These are phyloP conservation scores for Debaryomyces coudertii DNA, from an alignment of 1,139 yeast genomes.

Conservation along the genomic window DNA sequence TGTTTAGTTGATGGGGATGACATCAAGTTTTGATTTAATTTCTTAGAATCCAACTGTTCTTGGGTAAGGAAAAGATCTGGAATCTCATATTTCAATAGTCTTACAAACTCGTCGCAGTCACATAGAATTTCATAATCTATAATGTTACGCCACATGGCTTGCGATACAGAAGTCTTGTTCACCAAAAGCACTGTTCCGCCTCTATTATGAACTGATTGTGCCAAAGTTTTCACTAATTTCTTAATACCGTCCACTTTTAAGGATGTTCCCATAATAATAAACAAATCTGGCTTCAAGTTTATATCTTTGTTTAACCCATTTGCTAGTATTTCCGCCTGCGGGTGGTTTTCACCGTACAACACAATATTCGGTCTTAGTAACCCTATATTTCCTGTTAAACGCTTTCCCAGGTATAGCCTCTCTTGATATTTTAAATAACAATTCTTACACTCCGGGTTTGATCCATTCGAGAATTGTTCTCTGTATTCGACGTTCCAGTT, in stretches of 20 bases:
- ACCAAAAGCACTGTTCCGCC: constrained; percentile 67
- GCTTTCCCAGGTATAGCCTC: constrained; percentile 61
- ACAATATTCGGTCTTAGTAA: constrained; percentile 74
- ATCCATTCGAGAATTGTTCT: constrained; percentile 50
- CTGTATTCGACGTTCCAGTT: constrained; percentile 64
- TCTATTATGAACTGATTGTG: constrained; percentile 59
- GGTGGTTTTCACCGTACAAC: constrained; percentile 79
- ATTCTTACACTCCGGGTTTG: constrained; percentile 63
- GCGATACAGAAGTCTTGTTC: constrained; percentile 55
- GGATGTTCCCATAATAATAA: constrained; percentile 76
- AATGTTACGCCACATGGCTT: constrained; percentile 55
- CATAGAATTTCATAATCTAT: constrained; percentile 74
- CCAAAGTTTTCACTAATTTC: constrained; percentile 60
- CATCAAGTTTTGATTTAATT: constrained; percentile 28
- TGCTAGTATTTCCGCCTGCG: constrained; percentile 68
- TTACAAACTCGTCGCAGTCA: constrained; percentile 85
- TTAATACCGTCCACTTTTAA: constrained; percentile 75
- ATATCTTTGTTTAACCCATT: constrained; percentile 60
- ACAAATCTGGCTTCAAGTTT: constrained; percentile 59
- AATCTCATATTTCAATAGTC: constrained; percentile 48
- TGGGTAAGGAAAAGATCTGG: constrained; percentile 65
- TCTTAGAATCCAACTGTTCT: constrained; percentile 51
- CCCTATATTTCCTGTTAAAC: constrained; percentile 63
- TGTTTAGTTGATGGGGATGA: constrained; percentile 13
- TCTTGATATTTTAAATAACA: constrained; percentile 58